Evolutionary conservation across 2,329 filamentous ascomycete species (phyloP).

Genomic region (Fusarium sp.): DNA sequence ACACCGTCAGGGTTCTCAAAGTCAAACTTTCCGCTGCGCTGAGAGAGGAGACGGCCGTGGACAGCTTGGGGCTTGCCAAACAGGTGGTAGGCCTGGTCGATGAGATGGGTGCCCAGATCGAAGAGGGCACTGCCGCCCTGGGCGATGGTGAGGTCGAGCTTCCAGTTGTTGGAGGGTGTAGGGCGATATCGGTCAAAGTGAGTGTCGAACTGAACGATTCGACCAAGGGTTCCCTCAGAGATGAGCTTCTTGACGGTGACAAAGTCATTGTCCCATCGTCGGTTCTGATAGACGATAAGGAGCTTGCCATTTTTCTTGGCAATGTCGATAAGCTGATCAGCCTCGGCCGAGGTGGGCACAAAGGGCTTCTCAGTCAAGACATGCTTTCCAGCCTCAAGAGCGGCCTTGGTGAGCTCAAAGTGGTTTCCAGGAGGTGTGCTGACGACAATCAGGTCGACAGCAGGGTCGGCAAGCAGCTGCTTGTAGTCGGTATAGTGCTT

Average conservation of each 20-base stretch:
- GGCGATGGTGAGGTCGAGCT: slow-evolving; percentile 67
- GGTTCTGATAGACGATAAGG: slow-evolving; percentile 80
- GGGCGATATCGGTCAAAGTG: slow-evolving; percentile 83
- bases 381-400: slow-evolving; percentile 78
- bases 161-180: slow-evolving; percentile 72
- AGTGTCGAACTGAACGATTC: slow-evolving; percentile 81
- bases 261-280: slow-evolving; percentile 83
- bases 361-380: slow-evolving; percentile 88
- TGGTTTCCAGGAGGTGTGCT: slow-evolving; percentile 80
- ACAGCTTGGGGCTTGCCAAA: slow-evolving; percentile 77
- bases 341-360: slow-evolving; percentile 77
- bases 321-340: slow-evolving; percentile 69
- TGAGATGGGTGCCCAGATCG: slow-evolving; percentile 80
- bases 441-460: slow-evolving; percentile 77
- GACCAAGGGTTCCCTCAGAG: slow-evolving; percentile 69
- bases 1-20: slow-evolving; percentile 68
- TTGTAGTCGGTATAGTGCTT: slow-evolving; percentile 74
- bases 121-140: slow-evolving; percentile 77
- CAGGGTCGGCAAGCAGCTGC: slow-evolving; percentile 72
- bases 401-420: slow-evolving; percentile 72
- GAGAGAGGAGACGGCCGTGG: slow-evolving; percentile 75
- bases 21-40: slow-evolving; percentile 63
- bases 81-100: slow-evolving; percentile 79
- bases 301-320: slow-evolving; percentile 63
- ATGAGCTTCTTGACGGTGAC: slow-evolving; percentile 75